phyloP scores from a whole-genome alignment of 2,329 filamentous ascomycete genomes.

The Phyllachora maydis region DNA sequence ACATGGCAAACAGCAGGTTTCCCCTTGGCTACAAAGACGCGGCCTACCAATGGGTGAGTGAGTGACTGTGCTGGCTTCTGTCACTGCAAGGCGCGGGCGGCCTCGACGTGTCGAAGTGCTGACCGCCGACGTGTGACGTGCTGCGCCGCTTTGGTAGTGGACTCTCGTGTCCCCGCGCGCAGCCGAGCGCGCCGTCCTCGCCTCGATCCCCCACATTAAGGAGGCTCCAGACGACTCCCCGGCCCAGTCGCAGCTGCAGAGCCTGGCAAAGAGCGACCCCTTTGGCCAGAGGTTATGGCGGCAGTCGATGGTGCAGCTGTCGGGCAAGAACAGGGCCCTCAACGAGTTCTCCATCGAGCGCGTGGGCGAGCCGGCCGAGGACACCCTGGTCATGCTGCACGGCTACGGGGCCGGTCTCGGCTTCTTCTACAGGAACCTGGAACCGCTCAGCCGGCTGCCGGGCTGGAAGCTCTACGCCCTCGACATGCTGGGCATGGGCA shows the following conservation, averaged over 20 bases:
- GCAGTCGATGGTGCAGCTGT: conserved; percentile 63
- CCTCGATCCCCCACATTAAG: conserved; percentile 65
- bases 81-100: too few relatives aligned
- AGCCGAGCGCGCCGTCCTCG: conserved; percentile 77
- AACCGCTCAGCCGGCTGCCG: conserved; percentile 54
- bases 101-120: too few relatives aligned
- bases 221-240: too few relatives aligned
- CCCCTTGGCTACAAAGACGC: conserved; percentile 84
- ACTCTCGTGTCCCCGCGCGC: conserved; percentile 58
- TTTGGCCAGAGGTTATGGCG: conserved; percentile 74
- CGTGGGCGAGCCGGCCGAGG: conserved; percentile 54
- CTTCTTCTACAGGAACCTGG: conserved; percentile 98
- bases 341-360: conserved; percentile 90
- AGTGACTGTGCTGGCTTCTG: neutral
- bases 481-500: conserved; percentile 91
- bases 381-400: conserved; percentile 88
- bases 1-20: too few relatives aligned
- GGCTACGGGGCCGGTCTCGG: conserved; percentile 91
- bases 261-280: conserved; percentile 38
- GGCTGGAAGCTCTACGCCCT: conserved; percentile 85
- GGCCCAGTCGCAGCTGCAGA: conserved; percentile 23
- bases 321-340: conserved; percentile 67
- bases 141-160: conserved; percentile 41
- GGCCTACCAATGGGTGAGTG: conserved; percentile 69
- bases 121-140: too few relatives aligned